Evolutionary conservation across 176 grass and related monocot species (phyloP).

Genomic region (Zoysia pacifica): DNA sequence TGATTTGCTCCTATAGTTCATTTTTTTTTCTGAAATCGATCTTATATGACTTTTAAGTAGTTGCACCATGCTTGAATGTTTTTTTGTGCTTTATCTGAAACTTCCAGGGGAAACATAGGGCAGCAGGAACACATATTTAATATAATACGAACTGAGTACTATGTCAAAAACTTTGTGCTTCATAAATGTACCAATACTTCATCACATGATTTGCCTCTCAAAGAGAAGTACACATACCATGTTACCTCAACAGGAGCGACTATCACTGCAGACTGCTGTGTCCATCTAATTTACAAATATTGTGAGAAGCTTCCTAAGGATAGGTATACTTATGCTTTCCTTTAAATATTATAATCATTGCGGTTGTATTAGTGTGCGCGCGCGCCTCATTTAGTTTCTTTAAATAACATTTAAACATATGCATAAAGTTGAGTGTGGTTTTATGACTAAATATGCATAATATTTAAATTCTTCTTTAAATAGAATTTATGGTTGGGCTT

Average conservation of each 20-base stretch:
- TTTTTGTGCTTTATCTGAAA: slow-evolving; percentile 20
- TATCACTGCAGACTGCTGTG: slow-evolving; percentile 67
- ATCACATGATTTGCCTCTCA: slow-evolving; percentile 35
- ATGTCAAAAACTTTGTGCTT: slow-evolving; percentile 59
- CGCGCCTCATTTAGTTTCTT: slow-evolving; percentile 7
- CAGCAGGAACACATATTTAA: slow-evolving; percentile 73
- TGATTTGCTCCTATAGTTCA: not conserved
- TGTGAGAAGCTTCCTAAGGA: slow-evolving; percentile 91
- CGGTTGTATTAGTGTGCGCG: slow-evolving; percentile 8
- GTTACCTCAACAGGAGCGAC: slow-evolving; percentile 83
- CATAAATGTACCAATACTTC: slow-evolving; percentile 43
- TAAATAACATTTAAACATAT: slow-evolving; percentile 16
- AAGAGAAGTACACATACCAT: slow-evolving; percentile 59
- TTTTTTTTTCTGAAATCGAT: not conserved
- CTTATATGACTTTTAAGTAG: not conserved
- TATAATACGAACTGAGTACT: slow-evolving; percentile 73
- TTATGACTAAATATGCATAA: not conserved
- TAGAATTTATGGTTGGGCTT: slow-evolving; percentile 9
- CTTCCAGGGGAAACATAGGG: slow-evolving; percentile 67
- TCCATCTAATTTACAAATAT: slow-evolving; percentile 67
- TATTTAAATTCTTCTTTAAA: not conserved
- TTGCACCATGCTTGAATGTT: not conserved
- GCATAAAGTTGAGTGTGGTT: not conserved
- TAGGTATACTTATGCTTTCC: slow-evolving; percentile 46
- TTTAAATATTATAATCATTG: slow-evolving; percentile 5